Percentiles rank a stretch among this genome's conserved stretches.
These are phyloP conservation scores for Danielia oregonensis DNA, from an alignment of 805 yeast genomes.

Conservation along the genomic window DNA sequence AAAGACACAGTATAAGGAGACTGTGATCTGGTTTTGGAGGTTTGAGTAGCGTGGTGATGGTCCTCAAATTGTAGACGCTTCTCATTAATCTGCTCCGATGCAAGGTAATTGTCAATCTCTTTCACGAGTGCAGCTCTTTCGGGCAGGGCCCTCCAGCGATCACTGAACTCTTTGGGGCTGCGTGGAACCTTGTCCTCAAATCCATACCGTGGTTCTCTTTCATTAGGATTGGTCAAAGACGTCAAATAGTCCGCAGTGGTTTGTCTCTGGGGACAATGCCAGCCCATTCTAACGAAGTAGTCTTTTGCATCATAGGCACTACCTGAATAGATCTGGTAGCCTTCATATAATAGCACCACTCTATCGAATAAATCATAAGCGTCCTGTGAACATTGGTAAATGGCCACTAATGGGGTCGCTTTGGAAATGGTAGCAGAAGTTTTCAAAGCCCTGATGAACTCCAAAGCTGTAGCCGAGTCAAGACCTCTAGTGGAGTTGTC, in stretches of 20 bases:
- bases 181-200: constrained; percentile 48
- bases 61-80: constrained; percentile 23
- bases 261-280: constrained; percentile 51
- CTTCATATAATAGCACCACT: constrained; percentile 55
- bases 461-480: constrained; percentile 80
- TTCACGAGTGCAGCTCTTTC: constrained; percentile 26
- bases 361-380: constrained; percentile 62
- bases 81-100: constrained; percentile 1
- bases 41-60: constrained; percentile 49
- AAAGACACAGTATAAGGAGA: constrained; percentile 55
- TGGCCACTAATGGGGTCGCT: constrained; percentile 56
- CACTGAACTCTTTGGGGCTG: constrained; percentile 13
- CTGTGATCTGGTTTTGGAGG: constrained; percentile 40
- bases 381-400: constrained; percentile 64
- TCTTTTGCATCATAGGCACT: constrained; percentile 41
- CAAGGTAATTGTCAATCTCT: constrained; percentile 7
- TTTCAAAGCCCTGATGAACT: constrained; percentile 64
- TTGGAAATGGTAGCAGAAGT: constrained; percentile 51
- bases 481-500: constrained; percentile 85
- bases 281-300: constrained; percentile 53
- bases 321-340: constrained; percentile 55
- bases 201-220: constrained; percentile 43
- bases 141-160: constrained; percentile 43
- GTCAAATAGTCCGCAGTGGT: constrained; percentile 60
- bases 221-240: constrained; percentile 50